phyloP scores from a whole-genome alignment of 2,329 filamentous ascomycete genomes.

The Emydomyces testavorans region DNA sequence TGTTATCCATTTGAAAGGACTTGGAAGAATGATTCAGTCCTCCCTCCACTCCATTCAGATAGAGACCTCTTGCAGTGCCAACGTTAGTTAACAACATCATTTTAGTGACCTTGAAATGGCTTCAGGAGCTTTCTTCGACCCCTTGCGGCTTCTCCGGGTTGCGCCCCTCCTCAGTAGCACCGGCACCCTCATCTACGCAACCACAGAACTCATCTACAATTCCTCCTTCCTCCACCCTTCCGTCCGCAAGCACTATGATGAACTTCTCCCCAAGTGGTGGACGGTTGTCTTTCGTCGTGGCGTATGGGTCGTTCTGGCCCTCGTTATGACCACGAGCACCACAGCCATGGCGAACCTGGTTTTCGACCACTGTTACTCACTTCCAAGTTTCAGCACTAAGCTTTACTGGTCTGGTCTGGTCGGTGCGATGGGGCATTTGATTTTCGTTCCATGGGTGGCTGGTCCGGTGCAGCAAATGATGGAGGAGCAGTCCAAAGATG shows the following conservation, averaged over 20 bases:
- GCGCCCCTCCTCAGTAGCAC: constrained; percentile 41
- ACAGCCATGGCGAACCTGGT: constrained; percentile 13
- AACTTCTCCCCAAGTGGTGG: constrained; percentile 38
- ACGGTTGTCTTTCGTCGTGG: constrained; percentile 32
- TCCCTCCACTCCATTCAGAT: too few species aligned
- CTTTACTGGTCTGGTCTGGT: constrained; percentile 14
- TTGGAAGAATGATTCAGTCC: too few species aligned
- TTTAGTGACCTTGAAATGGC: too few species aligned
- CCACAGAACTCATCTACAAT: constrained; percentile 28
- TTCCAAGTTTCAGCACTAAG: constrained; percentile 11
- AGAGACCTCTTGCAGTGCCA: too few species aligned
- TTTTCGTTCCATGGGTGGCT: constrained; percentile 16
- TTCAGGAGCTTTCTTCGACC: constrained; percentile 14
- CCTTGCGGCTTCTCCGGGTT: constrained; percentile 28
- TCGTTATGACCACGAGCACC: constrained; percentile 12
- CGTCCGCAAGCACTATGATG: constrained; percentile 17
- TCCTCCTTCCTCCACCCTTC: constrained; percentile 18
- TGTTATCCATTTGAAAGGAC: too few species aligned
- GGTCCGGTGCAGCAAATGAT: constrained; percentile 13
- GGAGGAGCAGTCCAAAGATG: constrained; percentile 8
- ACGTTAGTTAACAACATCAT: too few species aligned
- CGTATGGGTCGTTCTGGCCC: constrained; percentile 17
- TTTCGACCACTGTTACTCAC: constrained; percentile 1
- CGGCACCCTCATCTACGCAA: constrained; percentile 37
- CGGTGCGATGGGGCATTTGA: constrained; percentile 14